phyloP scores from a whole-genome alignment of 805 yeast genomes.

The Kregervanrija pseudodelftensis region DNA sequence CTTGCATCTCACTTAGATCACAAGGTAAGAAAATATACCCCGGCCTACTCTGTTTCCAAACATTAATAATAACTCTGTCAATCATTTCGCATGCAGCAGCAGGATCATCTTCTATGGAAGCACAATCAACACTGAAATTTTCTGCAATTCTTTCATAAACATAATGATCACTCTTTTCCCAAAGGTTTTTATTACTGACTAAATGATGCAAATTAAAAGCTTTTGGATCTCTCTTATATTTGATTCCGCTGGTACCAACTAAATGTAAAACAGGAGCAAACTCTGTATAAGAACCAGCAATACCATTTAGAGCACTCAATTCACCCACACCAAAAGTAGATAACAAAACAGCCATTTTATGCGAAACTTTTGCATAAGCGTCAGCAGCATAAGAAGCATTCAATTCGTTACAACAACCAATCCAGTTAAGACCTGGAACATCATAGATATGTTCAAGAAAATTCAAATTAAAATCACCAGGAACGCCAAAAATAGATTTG shows the following conservation, averaged over 20 bases:
- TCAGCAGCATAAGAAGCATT: conserved; percentile 89
- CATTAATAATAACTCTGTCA: conserved; percentile 55
- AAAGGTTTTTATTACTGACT: conserved; percentile 43
- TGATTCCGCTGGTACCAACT: conserved; percentile 51
- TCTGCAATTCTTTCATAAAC: conserved; percentile 58
- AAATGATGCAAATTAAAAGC: conserved; percentile 45
- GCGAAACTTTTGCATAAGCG: conserved; percentile 66
- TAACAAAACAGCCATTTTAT: conserved; percentile 53
- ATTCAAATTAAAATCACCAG: conserved; percentile 68
- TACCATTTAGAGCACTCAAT: conserved; percentile 74
- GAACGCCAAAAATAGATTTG: conserved; percentile 64
- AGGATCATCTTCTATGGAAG: conserved; percentile 37
- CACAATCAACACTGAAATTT: conserved; percentile 48
- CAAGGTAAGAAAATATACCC: conserved; percentile 78
- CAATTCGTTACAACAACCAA: conserved; percentile 83
- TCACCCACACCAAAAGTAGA: conserved; percentile 92
- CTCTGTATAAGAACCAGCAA: conserved; percentile 80
- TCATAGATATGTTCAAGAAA: conserved; percentile 63
- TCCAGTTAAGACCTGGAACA: conserved; percentile 48
- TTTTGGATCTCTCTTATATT: conserved; percentile 11
- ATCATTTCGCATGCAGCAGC: conserved; percentile 50
- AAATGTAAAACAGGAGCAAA: conserved; percentile 73
- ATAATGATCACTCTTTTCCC: conserved; percentile 54
- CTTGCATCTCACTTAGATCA: conserved; percentile 53
- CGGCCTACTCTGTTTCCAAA: conserved; percentile 60